Percentiles rank a stretch among this genome's conserved stretches.
Evolutionary conservation across 1,139 yeast species (phyloP).

Genomic region (Sugiyamaella novakii): DNA sequence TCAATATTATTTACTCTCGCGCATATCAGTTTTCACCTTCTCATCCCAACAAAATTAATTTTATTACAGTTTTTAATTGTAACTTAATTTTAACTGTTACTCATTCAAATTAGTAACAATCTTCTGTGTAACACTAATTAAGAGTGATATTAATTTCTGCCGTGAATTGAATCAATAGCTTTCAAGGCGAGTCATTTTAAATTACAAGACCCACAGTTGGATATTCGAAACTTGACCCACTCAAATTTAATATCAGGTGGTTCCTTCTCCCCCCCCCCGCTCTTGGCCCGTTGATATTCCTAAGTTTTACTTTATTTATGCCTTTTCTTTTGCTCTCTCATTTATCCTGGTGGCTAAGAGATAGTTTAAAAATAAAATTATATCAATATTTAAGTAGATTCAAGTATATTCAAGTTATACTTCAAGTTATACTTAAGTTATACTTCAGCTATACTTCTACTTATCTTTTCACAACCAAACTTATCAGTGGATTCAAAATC

Average conservation of each 20-base stretch:
- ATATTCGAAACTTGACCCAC: constrained; percentile 12
- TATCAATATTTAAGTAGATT: constrained; percentile 9
- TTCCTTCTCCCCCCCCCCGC: background rate
- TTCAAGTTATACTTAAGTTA: constrained; percentile 4
- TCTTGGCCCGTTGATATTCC: background rate
- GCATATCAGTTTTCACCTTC: constrained; percentile 4
- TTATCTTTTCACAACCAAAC: background rate
- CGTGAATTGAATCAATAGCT: background rate
- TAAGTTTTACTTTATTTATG: background rate
- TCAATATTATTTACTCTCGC: no score
- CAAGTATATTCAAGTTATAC: constrained; percentile 3
- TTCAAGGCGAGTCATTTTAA: background rate
- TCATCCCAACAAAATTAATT: constrained; percentile 1
- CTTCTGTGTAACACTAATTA: no score
- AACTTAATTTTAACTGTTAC: background rate
- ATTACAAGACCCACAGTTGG: constrained; percentile 14
- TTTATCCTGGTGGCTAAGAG: background rate
- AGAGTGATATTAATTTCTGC: no score
- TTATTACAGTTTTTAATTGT: background rate
- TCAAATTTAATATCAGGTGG: constrained; percentile 15
- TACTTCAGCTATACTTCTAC: constrained; percentile 3
- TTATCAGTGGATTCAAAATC: constrained; percentile 3
- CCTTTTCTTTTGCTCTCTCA: background rate
- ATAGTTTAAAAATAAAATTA: constrained; percentile 1
- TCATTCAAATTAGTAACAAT: no score